A percentile compares a stretch with the other conserved stretches of the same genome.
Conservation (phyloP, 345 rosid genomes). For the Hibiscus tridactylites region DNA sequence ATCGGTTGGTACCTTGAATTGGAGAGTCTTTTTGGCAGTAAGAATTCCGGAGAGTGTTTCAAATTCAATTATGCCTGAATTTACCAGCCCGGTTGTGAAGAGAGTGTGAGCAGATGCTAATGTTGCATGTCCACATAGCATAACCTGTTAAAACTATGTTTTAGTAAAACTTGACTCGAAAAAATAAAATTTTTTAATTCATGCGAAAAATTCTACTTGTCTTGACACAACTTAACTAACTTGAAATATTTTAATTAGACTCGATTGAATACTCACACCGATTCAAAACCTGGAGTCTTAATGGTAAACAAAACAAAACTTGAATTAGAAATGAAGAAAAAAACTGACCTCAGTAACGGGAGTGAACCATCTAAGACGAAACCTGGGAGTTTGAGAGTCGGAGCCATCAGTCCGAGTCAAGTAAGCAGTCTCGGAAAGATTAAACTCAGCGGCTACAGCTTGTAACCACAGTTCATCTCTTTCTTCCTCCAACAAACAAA, state of each 20-base stretch:
- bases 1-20: neutral
- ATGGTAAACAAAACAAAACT: neutral
- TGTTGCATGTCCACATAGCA: constrained; percentile 85
- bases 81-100: constrained; percentile 42
- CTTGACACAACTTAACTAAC: no score
- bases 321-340: neutral
- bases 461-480: constrained; percentile 66
- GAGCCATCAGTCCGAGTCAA: constrained; percentile 23
- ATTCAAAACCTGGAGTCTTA: neutral
- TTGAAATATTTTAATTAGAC: no score
- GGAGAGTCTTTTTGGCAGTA: constrained; percentile 44
- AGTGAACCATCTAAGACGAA: constrained; percentile 65
- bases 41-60: constrained; percentile 59
- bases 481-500: constrained; percentile 59
- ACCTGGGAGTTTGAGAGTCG: constrained; percentile 23
- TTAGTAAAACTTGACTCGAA: no score
- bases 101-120: constrained; percentile 69
- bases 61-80: constrained; percentile 52
- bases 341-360: constrained; percentile 32
- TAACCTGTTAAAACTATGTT: constrained; percentile 4
- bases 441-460: constrained; percentile 57
- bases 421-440: constrained; percentile 46
- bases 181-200: no score
- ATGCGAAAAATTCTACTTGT: no score
- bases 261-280: no score